These are phyloP conservation scores for Euphorbia tirucalli DNA, from an alignment of 345 rosid genomes.

Conservation along the genomic window DNA sequence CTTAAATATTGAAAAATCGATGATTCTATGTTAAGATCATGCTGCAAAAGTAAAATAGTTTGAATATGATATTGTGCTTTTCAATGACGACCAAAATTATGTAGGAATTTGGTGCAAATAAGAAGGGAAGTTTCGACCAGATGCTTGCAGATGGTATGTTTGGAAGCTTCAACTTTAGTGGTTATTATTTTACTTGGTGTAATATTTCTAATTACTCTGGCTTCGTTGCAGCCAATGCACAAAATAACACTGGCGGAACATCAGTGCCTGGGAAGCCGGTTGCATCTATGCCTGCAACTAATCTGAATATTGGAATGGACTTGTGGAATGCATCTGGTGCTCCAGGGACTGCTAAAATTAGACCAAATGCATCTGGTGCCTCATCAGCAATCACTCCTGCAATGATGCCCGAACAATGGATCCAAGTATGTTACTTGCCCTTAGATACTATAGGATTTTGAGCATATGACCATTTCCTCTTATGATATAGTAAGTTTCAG, in stretches of 20 bases:
- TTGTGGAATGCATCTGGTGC: conserved; percentile 68
- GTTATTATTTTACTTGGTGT: conserved; percentile 7
- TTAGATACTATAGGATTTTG: conserved; percentile 3
- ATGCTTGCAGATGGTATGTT: conserved; percentile 83
- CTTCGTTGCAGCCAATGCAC: conserved; percentile 58
- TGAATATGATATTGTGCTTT: conserved; percentile 1
- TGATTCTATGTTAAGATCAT: conserved; percentile 3
- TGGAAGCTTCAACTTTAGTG: conserved; percentile 1
- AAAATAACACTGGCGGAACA: conserved; percentile 46
- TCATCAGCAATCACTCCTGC: conserved; percentile 37
- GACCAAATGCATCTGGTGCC: conserved; percentile 43
- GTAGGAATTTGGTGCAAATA: conserved; percentile 53
- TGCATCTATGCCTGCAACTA: conserved; percentile 57
- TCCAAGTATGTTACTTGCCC: conserved; percentile 45
- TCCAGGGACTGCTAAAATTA: conserved; percentile 56
- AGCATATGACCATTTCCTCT: not conserved
- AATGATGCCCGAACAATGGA: conserved; percentile 58
- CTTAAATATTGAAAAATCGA: not conserved
- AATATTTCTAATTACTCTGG: conserved; percentile 15
- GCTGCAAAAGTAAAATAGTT: not conserved
- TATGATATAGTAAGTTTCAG: not conserved
- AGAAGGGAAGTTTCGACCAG: conserved; percentile 68
- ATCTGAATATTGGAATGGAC: conserved; percentile 89
- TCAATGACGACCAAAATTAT: conserved; percentile 9
- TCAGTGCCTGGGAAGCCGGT: conserved; percentile 66